Evolutionary conservation across 2,329 filamentous ascomycete species (phyloP), one percentile per base, ranked within the genome.

Genomic region (Cercospora beticola): DNA sequence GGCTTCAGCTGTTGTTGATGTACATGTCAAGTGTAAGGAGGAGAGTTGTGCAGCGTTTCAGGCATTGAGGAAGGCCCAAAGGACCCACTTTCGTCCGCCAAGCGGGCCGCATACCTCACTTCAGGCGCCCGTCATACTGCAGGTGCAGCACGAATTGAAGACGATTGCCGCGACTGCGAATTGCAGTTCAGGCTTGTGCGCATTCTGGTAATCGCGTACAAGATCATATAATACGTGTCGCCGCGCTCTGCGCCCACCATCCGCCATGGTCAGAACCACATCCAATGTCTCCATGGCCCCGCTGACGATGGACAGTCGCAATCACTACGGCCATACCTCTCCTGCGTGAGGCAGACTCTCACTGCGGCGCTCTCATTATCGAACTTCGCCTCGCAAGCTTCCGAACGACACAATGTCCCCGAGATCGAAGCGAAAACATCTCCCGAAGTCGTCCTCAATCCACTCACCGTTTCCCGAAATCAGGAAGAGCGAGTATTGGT

Each of bases 401-500:
- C 94, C 65, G 96, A 99, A 85, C 87, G 95, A 76, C 95, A 98
- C 84, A 99, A 99, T 85, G 94, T 98, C 57, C 95, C 95, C 70
- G 95, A 99, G 81, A 92, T 99, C 77, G 95, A 99, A 85, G 94
- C 94, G 52, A 89, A 89, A 73, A 93, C 91, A 63, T 97, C 94
- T 0, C 95, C 96, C 23, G 95, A 99, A 85, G 90, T 98, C 69
- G 87, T 99, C 23, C 86, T 99, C 70, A 97, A 95, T 77, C 94
- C 94, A 18, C 84, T 99, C 72, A 93, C 91, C 30, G 89, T 99
- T 74, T 91, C 94, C 71, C 90, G 95, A 72, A 99, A 99, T 82
- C 94, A 98, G 82, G 97, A 97, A 80, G 95, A 99, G 86, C 90
- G 92, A 76, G 94, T 99, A 74, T 85, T 97, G 70, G 97, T 98